Evolutionary conservation across 306 rosid species (phyloP).

Genomic region (Citrullus amarus): DNA sequence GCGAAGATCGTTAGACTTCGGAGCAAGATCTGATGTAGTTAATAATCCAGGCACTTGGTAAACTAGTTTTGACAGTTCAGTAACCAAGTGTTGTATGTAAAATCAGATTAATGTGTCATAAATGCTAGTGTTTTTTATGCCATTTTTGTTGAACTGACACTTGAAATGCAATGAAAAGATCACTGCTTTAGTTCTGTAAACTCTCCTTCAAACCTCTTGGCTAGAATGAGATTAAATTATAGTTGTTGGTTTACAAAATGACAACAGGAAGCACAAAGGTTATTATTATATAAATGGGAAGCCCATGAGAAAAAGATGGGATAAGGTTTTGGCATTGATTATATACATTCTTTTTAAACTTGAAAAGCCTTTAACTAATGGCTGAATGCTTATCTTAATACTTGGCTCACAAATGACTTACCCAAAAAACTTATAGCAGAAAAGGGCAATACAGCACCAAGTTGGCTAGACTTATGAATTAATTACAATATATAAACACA

Average conservation of each 20-base stretch:
- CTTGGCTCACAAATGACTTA: not conserved
- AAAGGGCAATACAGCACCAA: not conserved
- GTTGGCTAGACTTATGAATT: not conserved
- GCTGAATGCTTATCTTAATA: not conserved
- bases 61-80: not conserved
- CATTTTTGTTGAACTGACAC: not conserved
- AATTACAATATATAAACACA: not conserved
- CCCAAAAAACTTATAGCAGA: not conserved
- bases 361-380: not conserved
- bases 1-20: conserved; percentile 74
- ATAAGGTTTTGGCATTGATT: not conserved
- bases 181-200: not conserved
- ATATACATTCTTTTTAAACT: not conserved
- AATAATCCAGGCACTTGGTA: not conserved
- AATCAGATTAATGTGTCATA: not conserved
- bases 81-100: not conserved
- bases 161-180: not conserved
- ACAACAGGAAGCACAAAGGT: not conserved
- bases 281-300: not conserved
- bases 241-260: not conserved
- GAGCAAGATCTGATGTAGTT: conserved; percentile 39
- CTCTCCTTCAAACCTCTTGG: not conserved
- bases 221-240: not conserved
- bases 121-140: not conserved
- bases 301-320: not conserved